These are phyloP conservation scores for Petunia hybrid DNA, from an alignment of 305 asterid species.

Conservation along the genomic window DNA sequence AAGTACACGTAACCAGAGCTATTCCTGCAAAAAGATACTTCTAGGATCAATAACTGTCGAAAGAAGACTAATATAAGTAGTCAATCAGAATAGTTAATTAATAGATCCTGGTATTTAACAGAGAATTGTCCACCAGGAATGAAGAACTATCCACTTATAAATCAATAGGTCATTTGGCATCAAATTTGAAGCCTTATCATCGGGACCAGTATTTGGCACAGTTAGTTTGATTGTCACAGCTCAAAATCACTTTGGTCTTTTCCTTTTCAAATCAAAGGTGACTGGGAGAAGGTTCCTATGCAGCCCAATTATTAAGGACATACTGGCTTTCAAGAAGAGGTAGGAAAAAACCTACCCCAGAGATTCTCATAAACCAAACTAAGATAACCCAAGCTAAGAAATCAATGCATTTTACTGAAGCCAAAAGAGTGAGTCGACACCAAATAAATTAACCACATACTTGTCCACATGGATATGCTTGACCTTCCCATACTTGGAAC, in stretches of 20 bases:
- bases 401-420: not conserved
- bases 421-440: not conserved
- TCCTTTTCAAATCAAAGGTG: not conserved
- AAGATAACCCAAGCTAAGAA: not conserved
- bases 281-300: not conserved
- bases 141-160: not conserved
- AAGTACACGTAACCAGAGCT: conserved; percentile 92
- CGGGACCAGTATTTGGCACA: not conserved
- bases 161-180: conserved; percentile 2
- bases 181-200: not conserved
- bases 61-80: not conserved
- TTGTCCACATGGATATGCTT: conserved; percentile 91
- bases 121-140: not conserved
- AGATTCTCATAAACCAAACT: not conserved
- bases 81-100: not conserved
- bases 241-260: not conserved
- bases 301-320: not conserved
- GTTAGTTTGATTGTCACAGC: conserved; percentile 7
- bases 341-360: not conserved
- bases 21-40: conserved; percentile 56
- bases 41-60: not conserved
- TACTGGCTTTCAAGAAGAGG: not conserved
- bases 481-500: conserved; percentile 89
- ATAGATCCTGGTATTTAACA: not conserved
- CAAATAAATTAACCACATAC: conserved; percentile 49